These are phyloP conservation scores for Penicillium janthinellum DNA, from an alignment of 2,329 filamentous ascomycete species.

Conservation along the genomic window DNA sequence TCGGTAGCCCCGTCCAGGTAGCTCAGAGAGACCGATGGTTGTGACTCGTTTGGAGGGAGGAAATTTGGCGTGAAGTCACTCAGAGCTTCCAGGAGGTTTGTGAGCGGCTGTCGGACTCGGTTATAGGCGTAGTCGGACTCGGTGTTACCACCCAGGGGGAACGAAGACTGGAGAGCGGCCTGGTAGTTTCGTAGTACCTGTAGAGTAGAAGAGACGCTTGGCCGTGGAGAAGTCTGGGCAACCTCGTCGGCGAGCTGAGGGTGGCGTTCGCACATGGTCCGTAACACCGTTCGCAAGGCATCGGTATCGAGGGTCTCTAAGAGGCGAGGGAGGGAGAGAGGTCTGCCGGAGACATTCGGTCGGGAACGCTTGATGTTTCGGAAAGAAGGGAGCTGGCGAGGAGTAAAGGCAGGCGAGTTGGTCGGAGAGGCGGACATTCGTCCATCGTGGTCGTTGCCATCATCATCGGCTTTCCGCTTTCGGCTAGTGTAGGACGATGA, in stretches of 20 bases:
- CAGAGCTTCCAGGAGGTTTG: constrained; percentile 81
- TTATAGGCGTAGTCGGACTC: constrained; percentile 95
- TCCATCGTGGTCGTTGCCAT: constrained; percentile 65
- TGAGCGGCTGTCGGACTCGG: constrained; percentile 78
- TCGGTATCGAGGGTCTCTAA: constrained; percentile 88
- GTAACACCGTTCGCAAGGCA: constrained; percentile 82
- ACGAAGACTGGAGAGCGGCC: constrained; percentile 71
- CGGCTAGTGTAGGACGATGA: constrained; percentile 49
- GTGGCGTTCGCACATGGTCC: constrained; percentile 86
- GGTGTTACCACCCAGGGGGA: constrained; percentile 81
- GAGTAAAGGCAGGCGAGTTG: constrained; percentile 74
- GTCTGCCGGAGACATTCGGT: constrained; percentile 69
- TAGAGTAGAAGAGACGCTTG: constrained; percentile 77
- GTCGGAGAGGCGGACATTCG: constrained; percentile 90
- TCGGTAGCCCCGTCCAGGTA: constrained; percentile 90
- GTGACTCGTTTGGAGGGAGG: constrained; percentile 84
- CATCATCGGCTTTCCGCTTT: constrained; percentile 88
- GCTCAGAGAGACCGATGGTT: constrained; percentile 78
- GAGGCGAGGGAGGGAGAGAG: constrained; percentile 71
- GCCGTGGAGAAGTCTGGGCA: constrained; percentile 79
- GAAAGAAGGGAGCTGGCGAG: constrained; percentile 67
- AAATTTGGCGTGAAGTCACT: constrained; percentile 96
- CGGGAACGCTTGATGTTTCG: constrained; percentile 68
- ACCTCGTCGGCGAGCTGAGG: constrained; percentile 85
- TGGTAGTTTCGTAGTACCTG: constrained; percentile 82